These are phyloP conservation scores for Tetracentron sinense DNA, from an alignment of 164 flowering plant genomes.

Conservation along the genomic window DNA sequence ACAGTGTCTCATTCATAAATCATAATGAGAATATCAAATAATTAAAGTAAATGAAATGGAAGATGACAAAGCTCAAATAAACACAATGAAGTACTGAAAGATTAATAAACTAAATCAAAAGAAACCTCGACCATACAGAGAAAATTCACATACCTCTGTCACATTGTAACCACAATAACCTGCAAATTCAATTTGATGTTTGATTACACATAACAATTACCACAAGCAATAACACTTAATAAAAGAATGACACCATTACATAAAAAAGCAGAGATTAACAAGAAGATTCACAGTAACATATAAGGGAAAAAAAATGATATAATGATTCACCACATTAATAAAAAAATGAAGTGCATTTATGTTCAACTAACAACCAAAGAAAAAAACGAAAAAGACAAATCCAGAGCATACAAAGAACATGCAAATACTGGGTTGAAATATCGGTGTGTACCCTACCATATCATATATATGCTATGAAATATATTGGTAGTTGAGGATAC, in stretches of 20 bases:
- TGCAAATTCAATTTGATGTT: constrained; percentile 34
- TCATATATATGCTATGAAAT: no score
- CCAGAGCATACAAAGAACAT: no score
- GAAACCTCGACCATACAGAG: constrained; percentile 1
- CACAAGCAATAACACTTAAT: background rate
- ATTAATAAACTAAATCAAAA: background rate
- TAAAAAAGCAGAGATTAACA: no score
- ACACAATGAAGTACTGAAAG: background rate
- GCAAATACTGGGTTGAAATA: no score
- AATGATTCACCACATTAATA: no score
- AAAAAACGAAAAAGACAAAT: no score
- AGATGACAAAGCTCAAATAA: background rate
- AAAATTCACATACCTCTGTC: constrained; percentile 43
- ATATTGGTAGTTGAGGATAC: no score
- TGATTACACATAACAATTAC: background rate
- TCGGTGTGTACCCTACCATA: no score
- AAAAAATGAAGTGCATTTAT: no score
- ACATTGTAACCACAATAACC: constrained; percentile 68
- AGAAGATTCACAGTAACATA: no score
- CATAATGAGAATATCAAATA: background rate
- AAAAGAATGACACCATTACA: background rate
- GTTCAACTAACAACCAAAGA: no score
- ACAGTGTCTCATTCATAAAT: background rate
- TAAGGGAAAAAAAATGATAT: no score
- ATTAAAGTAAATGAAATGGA: background rate